phyloP scores from a whole-genome alignment of 768 basidiomycete species.

The Collybia nuda region DNA sequence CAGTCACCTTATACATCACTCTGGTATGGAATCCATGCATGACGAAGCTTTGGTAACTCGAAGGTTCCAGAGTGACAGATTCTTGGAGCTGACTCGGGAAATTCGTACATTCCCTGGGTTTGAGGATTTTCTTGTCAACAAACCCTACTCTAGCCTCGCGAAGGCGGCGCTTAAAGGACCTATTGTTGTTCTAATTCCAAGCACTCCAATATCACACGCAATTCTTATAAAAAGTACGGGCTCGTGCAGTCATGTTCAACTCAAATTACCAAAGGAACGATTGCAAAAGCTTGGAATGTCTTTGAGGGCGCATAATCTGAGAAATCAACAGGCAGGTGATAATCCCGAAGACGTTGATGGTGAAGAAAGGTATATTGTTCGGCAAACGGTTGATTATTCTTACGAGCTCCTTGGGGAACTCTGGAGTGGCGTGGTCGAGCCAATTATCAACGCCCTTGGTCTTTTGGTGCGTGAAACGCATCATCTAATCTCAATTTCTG shows the following conservation, averaged over 20 bases:
- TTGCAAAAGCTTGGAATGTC: constrained; percentile 1
- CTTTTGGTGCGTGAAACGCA: background rate
- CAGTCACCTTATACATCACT: background rate
- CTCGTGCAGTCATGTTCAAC: constrained; percentile 16
- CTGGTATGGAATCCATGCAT: background rate
- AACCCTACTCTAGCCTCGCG: background rate
- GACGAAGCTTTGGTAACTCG: background rate
- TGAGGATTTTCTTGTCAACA: background rate
- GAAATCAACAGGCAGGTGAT: background rate
- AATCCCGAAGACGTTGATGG: background rate
- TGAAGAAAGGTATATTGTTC: background rate
- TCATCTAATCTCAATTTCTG: too few species aligned
- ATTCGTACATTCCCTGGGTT: background rate
- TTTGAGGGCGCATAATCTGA: background rate
- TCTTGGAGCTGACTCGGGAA: background rate
- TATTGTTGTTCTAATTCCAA: constrained; percentile 18
- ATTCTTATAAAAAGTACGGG: constrained; percentile 11
- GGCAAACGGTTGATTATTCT: background rate
- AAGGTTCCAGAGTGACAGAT: background rate
- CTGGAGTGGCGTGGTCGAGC: constrained; percentile 19
- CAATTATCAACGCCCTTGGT: constrained; percentile 17
- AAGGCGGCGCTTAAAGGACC: constrained; percentile 8
- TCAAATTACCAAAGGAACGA: constrained; percentile 8
- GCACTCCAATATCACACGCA: constrained; percentile 18
- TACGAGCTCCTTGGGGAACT: constrained; percentile 11